Percentiles rank a stretch among this genome's conserved stretches.
These are phyloP conservation scores for Globisporangium barbulae DNA, from an alignment of 352 stramenopile species.

Conservation along the genomic window DNA sequence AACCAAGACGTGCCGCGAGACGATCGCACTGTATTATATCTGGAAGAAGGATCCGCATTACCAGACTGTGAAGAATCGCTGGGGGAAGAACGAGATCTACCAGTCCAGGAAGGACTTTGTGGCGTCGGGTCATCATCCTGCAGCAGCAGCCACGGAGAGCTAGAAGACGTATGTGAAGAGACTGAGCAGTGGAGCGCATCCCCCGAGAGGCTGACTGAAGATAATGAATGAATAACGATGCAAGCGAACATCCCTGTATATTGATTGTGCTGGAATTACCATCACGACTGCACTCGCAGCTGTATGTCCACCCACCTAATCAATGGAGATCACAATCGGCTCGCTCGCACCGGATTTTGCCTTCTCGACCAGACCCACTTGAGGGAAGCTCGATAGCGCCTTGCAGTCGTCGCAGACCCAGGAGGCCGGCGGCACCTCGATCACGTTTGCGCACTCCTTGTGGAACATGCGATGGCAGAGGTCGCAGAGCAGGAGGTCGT, in stretches of 20 bases:
- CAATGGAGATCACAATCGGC: conserved; percentile 66
- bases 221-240: not conserved
- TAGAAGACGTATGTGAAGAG: not conserved
- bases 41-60: conserved; percentile 89
- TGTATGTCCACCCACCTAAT: conserved; percentile 23
- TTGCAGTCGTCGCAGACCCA: conserved; percentile 79
- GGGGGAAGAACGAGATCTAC: conserved; percentile 41
- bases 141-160: not conserved
- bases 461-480: conserved; percentile 84
- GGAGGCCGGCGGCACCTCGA: conserved; percentile 67
- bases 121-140: conserved; percentile 9
- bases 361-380: conserved; percentile 44
- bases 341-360: conserved; percentile 14
- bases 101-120: conserved; percentile 27
- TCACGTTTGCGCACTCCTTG: conserved; percentile 78
- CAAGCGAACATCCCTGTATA: not conserved
- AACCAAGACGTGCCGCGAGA: conserved; percentile 65
- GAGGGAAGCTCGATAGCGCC: conserved; percentile 57
- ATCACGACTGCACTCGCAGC: not conserved
- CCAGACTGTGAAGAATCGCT: conserved; percentile 75
- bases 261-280: not conserved
- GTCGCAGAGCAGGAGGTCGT: conserved; percentile 74
- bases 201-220: not conserved
- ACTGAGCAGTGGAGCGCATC: not conserved
- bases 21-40: conserved; percentile 85